These are phyloP conservation scores for Casuarina equisetifolia DNA, from an alignment of 306 rosid species.

Conservation along the genomic window DNA sequence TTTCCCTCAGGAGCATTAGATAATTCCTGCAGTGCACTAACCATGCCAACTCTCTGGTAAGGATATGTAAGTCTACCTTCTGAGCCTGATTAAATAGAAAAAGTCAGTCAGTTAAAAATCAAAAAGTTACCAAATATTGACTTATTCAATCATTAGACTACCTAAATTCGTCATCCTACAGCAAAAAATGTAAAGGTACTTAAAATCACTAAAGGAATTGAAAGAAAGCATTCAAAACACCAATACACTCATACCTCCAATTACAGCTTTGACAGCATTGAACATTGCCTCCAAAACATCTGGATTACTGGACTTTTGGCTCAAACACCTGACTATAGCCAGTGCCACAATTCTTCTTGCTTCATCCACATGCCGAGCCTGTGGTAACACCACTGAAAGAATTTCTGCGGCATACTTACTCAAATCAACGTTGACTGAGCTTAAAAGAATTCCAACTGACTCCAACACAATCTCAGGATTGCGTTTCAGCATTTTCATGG, in stretches of 20 bases:
- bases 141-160: conserved; percentile 20
- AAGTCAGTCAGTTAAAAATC: conserved; percentile 7
- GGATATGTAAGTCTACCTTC: conserved; percentile 97
- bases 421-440: conserved; percentile 78
- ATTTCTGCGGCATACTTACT: conserved; percentile 88
- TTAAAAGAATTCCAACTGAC: conserved; percentile 74
- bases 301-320: conserved; percentile 89
- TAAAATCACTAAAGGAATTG: conserved; percentile 20
- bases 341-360: conserved; percentile 75
- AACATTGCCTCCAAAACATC: conserved; percentile 76
- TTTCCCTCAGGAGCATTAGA: conserved; percentile 82
- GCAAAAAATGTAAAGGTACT: conserved; percentile 21
- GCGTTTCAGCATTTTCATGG: conserved; percentile 95
- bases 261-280: conserved; percentile 72
- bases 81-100: conserved; percentile 54
- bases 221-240: background rate
- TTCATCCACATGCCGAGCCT: conserved; percentile 90
- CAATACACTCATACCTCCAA: conserved; percentile 58
- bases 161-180: conserved; percentile 9
- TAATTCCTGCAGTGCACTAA: conserved; percentile 74
- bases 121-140: conserved; percentile 25
- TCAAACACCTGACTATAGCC: conserved; percentile 64
- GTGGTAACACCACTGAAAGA: conserved; percentile 74
- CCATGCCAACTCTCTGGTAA: conserved; percentile 92
- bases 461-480: conserved; percentile 98